phyloP scores from a whole-genome alignment of 768 basidiomycete genomes.

The Amanita inopinata region DNA sequence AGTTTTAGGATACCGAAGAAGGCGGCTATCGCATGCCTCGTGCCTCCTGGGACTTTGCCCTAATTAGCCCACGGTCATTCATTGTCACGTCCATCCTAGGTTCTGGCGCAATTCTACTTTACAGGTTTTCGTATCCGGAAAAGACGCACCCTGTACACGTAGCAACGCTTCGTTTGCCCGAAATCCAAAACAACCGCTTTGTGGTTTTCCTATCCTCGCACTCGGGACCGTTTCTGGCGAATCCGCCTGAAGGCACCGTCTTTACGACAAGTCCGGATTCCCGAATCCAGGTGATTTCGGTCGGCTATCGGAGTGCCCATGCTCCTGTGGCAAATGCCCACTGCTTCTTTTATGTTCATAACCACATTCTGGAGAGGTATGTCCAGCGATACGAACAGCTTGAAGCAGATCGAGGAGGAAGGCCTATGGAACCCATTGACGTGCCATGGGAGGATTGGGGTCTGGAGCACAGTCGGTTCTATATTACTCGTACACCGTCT shows the following conservation, averaged over 20 bases:
- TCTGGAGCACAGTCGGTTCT: conserved; percentile 7
- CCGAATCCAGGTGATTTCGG: conserved; percentile 4
- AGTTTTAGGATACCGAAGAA: conserved; percentile 6
- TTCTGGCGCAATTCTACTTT: conserved; percentile 33
- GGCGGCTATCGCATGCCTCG: conserved; percentile 15
- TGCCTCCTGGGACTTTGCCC: conserved; percentile 33
- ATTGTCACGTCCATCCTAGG: conserved; percentile 26
- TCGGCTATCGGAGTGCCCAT: not conserved
- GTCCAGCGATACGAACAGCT: not conserved
- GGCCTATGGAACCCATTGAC: not conserved
- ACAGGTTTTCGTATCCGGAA: conserved; percentile 22
- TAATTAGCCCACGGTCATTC: conserved; percentile 34
- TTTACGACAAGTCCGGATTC: conserved; percentile 15
- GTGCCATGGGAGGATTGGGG: conserved; percentile 13
- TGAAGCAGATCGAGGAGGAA: not conserved
- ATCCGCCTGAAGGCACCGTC: conserved; percentile 13
- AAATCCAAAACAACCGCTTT: not conserved
- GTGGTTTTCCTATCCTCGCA: conserved; percentile 19
- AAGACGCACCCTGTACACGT: conserved; percentile 5
- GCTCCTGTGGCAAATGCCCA: not conserved
- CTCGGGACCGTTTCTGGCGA: conserved; percentile 23
- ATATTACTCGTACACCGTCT: not conserved
- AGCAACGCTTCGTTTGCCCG: conserved; percentile 13
- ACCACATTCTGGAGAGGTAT: not conserved
- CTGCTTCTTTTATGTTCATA: conserved; percentile 2